A percentile compares a stretch with the other conserved stretches of the same genome.
phyloP scores from a whole-genome alignment of 1,139 yeast genomes.

The Kodamaea ohmeri region DNA sequence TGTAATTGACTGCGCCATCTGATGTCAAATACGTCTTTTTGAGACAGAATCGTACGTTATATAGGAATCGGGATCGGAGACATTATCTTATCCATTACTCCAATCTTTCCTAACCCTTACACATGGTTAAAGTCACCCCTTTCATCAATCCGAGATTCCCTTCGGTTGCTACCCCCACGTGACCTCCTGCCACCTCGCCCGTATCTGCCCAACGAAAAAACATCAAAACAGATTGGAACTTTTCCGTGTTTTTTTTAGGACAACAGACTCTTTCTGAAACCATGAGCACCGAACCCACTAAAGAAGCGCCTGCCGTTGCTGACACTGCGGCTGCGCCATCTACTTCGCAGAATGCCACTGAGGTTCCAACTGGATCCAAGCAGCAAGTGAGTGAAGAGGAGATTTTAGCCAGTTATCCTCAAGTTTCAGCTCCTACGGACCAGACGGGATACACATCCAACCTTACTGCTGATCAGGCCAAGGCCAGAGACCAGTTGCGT shows the following conservation, averaged over 20 bases:
- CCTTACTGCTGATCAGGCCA: conserved; percentile 66
- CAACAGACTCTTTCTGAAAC: not conserved
- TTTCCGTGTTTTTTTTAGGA: no score
- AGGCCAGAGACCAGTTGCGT: conserved; percentile 57
- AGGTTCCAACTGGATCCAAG: not conserved
- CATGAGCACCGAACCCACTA: conserved; percentile 2
- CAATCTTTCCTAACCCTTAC: no score
- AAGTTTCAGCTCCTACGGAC: conserved; percentile 55
- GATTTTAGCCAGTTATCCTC: conserved; percentile 59
- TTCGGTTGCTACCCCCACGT: not conserved
- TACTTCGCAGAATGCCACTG: conserved; percentile 3
- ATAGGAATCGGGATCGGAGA: no score
- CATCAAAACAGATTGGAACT: no score
- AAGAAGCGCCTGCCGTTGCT: conserved; percentile 1
- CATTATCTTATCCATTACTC: no score
- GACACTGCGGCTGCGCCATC: conserved; percentile 6
- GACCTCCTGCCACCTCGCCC: not conserved
- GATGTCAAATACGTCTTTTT: no score
- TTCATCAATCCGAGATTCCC: no score
- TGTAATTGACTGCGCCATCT: no score
- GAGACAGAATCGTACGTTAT: no score
- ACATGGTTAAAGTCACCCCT: no score
- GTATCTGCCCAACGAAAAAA: conserved; percentile 1
- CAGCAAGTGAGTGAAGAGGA: conserved; percentile 17
- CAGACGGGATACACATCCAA: conserved; percentile 81